phyloP scores from a whole-genome alignment of 352 stramenopile species.

The Hyaloperonospora brassicae region DNA sequence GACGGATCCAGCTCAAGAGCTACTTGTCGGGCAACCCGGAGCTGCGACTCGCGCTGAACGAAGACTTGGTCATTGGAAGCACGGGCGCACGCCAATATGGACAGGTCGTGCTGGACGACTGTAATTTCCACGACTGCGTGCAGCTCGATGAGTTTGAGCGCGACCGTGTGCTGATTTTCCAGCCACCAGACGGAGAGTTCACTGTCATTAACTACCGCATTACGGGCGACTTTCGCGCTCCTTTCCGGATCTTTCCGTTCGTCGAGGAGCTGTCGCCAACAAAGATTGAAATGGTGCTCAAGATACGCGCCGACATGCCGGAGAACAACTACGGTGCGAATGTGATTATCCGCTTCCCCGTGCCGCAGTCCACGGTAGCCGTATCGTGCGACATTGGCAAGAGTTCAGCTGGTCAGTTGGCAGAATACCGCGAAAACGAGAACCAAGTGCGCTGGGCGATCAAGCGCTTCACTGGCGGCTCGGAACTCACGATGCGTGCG shows the following conservation, averaged over 20 bases:
- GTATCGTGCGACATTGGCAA: slow-evolving; percentile 79
- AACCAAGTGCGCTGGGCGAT: slow-evolving; percentile 95
- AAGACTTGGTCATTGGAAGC: slow-evolving; percentile 94
- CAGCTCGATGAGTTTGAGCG: slow-evolving; percentile 93
- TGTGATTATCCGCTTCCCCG: slow-evolving; percentile 91
- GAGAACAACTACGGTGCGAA: slow-evolving; percentile 94
- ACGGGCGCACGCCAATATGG: slow-evolving; percentile 79
- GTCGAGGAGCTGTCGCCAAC: slow-evolving; percentile 94
- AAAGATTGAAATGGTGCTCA: slow-evolving; percentile 91
- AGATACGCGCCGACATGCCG: slow-evolving; percentile 90
- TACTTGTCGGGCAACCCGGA: slow-evolving; percentile 98
- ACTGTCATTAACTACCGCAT: slow-evolving; percentile 97
- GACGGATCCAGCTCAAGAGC: slow-evolving; percentile 97
- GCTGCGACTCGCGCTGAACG: slow-evolving; percentile 92
- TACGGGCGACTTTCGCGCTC: slow-evolving; percentile 93
- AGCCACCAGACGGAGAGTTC: slow-evolving; percentile 70
- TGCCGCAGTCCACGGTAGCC: slow-evolving; percentile 83
- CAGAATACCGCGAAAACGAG: slow-evolving; percentile 93
- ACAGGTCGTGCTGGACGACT: slow-evolving; percentile 94
- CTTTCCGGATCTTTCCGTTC: slow-evolving; percentile 96
- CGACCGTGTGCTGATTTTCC: slow-evolving; percentile 83
- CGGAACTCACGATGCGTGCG: slow-evolving; percentile 91
- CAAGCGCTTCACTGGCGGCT: slow-evolving; percentile 93
- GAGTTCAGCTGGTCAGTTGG: slow-evolving; percentile 69
- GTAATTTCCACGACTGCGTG: slow-evolving; percentile 99